A percentile compares a stretch with the other conserved stretches of the same genome.
phyloP scores from a whole-genome alignment of 129 eudicot genomes.

The Silybum marianum region DNA sequence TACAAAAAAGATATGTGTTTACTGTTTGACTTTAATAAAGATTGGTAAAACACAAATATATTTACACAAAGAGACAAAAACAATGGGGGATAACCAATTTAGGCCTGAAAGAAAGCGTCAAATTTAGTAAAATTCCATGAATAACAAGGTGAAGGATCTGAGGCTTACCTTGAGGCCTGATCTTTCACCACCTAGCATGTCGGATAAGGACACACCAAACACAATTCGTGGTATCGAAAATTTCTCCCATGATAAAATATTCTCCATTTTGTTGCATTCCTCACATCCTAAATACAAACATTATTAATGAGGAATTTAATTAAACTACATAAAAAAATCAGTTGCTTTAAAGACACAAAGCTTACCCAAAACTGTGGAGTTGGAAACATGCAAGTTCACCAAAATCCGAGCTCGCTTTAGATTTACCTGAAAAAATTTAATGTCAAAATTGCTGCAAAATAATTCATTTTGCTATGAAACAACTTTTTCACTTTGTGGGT shows the following conservation, averaged over 20 bases:
- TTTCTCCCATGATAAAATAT: conserved; percentile 78
- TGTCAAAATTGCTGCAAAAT: conserved; percentile 20
- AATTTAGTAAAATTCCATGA: background rate
- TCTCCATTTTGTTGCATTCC: conserved; percentile 85
- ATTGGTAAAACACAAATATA: background rate
- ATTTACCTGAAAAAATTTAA: conserved; percentile 59
- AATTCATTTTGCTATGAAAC: background rate
- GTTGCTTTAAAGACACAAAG: conserved; percentile 5
- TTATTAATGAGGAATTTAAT: background rate
- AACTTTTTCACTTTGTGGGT: background rate
- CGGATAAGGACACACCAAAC: conserved; percentile 75
- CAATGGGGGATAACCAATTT: background rate
- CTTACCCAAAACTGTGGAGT: conserved; percentile 65
- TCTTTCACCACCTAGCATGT: conserved; percentile 65
- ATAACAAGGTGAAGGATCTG: background rate
- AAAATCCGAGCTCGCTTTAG: conserved; percentile 98
- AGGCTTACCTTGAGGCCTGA: conserved; percentile 62
- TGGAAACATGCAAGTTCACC: conserved; percentile 64
- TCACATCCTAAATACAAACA: conserved; percentile 52
- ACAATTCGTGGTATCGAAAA: conserved; percentile 70
- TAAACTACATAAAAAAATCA: conserved; percentile 2
- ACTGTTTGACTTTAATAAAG: conserved; percentile 8
- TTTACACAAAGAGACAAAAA: conserved; percentile 9
- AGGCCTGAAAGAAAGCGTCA: background rate
- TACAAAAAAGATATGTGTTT: background rate